These are phyloP conservation scores for Pseudogymnoascus sp. DNA, from an alignment of 2,329 filamentous ascomycete genomes.

Conservation along the genomic window DNA sequence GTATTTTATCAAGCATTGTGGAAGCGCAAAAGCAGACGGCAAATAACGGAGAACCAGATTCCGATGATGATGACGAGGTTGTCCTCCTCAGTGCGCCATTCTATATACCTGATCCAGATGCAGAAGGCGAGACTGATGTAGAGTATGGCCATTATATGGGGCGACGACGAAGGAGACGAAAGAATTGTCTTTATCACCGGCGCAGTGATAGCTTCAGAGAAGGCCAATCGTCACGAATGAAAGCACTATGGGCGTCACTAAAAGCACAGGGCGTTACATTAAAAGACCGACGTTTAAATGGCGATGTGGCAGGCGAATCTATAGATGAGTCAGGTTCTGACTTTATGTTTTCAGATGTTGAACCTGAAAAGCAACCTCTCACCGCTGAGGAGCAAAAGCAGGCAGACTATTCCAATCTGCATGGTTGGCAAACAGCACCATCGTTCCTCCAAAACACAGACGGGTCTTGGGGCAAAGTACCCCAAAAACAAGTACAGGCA, in stretches of 20 bases:
- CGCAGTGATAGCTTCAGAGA: slow-evolving; percentile 2
- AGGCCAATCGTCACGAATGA: not conserved
- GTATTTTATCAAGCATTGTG: slow-evolving; percentile 2
- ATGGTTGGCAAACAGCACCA: slow-evolving; percentile 16
- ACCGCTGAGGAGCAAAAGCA: not conserved
- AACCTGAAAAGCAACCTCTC: not conserved
- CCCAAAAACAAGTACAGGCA: not conserved
- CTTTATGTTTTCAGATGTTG: not conserved
- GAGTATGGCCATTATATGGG: slow-evolving; percentile 1
- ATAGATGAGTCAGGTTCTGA: not conserved
- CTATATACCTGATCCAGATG: slow-evolving; percentile 8
- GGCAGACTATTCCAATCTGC: not conserved
- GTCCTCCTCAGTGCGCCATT: slow-evolving; percentile 10
- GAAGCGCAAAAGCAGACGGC: not conserved
- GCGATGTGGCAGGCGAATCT: not conserved
- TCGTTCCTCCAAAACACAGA: slow-evolving; percentile 4
- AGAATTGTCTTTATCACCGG: not conserved
- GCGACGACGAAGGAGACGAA: not conserved
- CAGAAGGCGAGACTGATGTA: not conserved
- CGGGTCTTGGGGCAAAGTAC: slow-evolving; percentile 9
- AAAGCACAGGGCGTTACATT: slow-evolving; percentile 1
- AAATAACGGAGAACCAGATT: not conserved
- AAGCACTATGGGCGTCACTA: not conserved
- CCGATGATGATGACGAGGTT: not conserved
- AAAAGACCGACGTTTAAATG: not conserved